These are phyloP conservation scores for Trichoderma koningii DNA, from an alignment of 2,329 filamentous ascomycete genomes.

Conservation along the genomic window DNA sequence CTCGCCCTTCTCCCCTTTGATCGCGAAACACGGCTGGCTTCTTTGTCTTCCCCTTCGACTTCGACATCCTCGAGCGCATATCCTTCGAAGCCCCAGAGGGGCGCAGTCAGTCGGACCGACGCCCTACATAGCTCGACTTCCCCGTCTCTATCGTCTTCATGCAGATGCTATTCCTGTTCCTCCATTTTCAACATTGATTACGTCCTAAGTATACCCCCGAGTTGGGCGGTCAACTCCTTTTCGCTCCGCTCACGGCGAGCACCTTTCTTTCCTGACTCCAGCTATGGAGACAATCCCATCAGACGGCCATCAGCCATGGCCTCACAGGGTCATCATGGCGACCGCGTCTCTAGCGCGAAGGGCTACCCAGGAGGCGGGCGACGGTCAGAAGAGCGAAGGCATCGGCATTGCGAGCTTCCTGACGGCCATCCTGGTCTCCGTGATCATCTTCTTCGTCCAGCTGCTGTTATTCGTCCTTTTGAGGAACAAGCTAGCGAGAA, in stretches of 20 bases:
- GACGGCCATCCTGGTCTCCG: constrained; percentile 63
- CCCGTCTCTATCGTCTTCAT: not conserved
- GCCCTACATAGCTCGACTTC: not conserved
- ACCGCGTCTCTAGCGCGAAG: constrained; percentile 20
- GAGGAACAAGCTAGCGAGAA: constrained; percentile 75
- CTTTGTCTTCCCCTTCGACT: not conserved
- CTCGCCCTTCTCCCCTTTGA: constrained; percentile 3
- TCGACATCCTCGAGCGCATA: constrained; percentile 4
- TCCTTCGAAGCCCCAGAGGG: constrained; percentile 8
- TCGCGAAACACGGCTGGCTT: not conserved
- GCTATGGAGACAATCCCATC: constrained; percentile 19
- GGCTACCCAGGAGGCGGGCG: constrained; percentile 1
- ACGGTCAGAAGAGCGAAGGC: constrained; percentile 37
- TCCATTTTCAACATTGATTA: not conserved
- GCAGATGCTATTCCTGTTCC: not conserved
- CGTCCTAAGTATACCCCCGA: not conserved
- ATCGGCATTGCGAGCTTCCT: constrained; percentile 54
- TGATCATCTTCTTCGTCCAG: constrained; percentile 64
- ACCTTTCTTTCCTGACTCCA: not conserved
- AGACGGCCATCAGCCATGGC: not conserved
- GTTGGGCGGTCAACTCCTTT: not conserved
- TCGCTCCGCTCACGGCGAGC: not conserved
- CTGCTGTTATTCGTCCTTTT: constrained; percentile 73
- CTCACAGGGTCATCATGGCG: not conserved
- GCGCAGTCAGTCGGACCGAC: not conserved